Conservation (phyloP, 2,329 filamentous ascomycete species). For the Ustulina deusta region DNA sequence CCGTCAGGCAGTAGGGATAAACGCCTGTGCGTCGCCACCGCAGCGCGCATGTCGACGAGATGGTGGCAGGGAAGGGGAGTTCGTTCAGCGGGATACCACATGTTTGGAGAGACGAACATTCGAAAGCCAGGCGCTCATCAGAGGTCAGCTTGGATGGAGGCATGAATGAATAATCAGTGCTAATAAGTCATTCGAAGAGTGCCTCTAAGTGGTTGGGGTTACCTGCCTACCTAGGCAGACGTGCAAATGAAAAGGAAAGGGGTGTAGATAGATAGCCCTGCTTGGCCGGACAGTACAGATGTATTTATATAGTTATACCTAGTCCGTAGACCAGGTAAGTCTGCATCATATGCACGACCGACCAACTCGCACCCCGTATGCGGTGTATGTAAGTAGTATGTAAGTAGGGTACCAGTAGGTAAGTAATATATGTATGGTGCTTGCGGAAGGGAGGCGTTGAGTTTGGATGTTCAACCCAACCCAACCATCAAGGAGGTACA, state of each 20-base stretch:
- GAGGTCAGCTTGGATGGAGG: slow-evolving; percentile 17
- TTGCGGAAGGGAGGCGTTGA: not conserved
- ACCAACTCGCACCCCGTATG: not conserved
- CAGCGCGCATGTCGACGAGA: slow-evolving; percentile 9
- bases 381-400: too few relatives aligned
- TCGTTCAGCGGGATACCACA: slow-evolving; percentile 28
- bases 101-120: slow-evolving; percentile 17
- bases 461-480: not conserved
- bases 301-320: not conserved
- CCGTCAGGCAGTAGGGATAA: slow-evolving; percentile 35
- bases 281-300: slow-evolving; percentile 17
- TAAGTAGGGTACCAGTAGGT: too few relatives aligned
- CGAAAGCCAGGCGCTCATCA: not conserved
- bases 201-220: slow-evolving; percentile 16
- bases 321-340: too few relatives aligned
- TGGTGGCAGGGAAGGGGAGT: slow-evolving; percentile 8
- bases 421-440: too few relatives aligned
- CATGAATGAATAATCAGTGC: slow-evolving; percentile 12
- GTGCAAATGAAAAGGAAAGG: slow-evolving; percentile 28
- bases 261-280: slow-evolving; percentile 28
- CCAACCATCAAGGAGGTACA: too few relatives aligned
- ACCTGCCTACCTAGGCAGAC: slow-evolving; percentile 38
- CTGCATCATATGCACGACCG: too few relatives aligned
- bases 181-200: slow-evolving; percentile 12
- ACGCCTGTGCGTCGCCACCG: slow-evolving; percentile 6